phyloP scores from a whole-genome alignment of 208 protist genomes.

The Crithidia sp. region DNA sequence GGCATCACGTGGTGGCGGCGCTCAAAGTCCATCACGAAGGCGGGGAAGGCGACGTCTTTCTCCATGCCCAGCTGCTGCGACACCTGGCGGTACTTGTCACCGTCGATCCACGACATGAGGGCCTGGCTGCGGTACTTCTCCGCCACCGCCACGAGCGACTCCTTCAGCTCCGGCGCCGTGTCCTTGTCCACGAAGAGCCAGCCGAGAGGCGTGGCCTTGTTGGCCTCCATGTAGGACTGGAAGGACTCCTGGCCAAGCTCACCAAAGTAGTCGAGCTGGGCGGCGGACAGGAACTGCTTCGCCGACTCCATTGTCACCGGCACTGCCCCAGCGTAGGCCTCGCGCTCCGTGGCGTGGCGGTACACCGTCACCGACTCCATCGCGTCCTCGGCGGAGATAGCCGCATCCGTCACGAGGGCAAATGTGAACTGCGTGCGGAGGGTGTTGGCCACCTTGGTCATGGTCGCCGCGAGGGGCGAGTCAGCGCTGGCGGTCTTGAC shows the following conservation, averaged over 20 bases:
- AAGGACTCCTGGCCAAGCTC: slow-evolving; percentile 74
- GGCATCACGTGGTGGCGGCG: slow-evolving; percentile 64
- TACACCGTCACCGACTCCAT: slow-evolving; percentile 76
- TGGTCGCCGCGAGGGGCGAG: slow-evolving; percentile 37
- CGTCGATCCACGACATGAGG: slow-evolving; percentile 79
- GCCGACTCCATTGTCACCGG: slow-evolving; percentile 45
- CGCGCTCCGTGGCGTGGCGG: slow-evolving; percentile 46
- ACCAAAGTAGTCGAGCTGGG: slow-evolving; percentile 62
- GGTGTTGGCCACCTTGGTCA: slow-evolving; percentile 38
- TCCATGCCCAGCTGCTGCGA: slow-evolving; percentile 63
- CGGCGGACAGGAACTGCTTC: slow-evolving; percentile 56
- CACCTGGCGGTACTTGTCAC: slow-evolving; percentile 69
- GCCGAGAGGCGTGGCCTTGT: slow-evolving; percentile 47
- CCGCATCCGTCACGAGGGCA: slow-evolving; percentile 59
- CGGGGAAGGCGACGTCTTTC: slow-evolving; percentile 68
- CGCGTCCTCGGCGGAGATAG: slow-evolving; percentile 45
- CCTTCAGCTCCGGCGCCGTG: slow-evolving; percentile 26
- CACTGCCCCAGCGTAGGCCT: slow-evolving; percentile 43
- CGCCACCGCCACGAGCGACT: slow-evolving; percentile 52
- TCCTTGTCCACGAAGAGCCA: slow-evolving; percentile 76
- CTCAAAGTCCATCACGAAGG: slow-evolving; percentile 70
- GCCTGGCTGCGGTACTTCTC: slow-evolving; percentile 75
- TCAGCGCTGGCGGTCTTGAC: slow-evolving; percentile 52
- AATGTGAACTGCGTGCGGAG: slow-evolving; percentile 63
- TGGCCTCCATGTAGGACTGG: slow-evolving; percentile 64